These are phyloP conservation scores for Penicillium sp. DNA, from an alignment of 2,329 filamentous ascomycete genomes.

Conservation along the genomic window DNA sequence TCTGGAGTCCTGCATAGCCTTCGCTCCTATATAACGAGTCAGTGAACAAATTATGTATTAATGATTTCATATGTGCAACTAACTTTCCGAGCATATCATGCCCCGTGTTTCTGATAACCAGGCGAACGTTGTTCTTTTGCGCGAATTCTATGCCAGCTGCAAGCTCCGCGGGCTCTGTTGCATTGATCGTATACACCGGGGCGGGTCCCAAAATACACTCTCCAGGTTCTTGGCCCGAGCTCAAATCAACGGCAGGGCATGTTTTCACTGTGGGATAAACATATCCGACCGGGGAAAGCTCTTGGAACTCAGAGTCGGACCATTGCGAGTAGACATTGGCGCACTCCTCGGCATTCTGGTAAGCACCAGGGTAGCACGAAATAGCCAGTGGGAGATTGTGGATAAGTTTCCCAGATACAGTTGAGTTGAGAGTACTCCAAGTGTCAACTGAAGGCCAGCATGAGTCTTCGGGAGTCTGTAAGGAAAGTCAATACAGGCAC, in stretches of 20 bases:
- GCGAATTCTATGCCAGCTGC: constrained; percentile 13
- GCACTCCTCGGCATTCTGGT: not conserved
- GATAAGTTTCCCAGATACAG: not conserved
- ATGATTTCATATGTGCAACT: not conserved
- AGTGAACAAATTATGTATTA: not conserved
- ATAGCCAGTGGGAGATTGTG: not conserved
- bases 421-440: not conserved
- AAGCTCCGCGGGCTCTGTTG: constrained; percentile 30
- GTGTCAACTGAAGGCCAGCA: not conserved
- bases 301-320: not conserved
- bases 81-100: constrained; percentile 17
- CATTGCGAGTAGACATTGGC: not conserved
- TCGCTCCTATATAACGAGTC: constrained; percentile 21
- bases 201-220: constrained; percentile 29
- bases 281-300: not conserved
- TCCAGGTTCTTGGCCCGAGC: not conserved
- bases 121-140: constrained; percentile 1
- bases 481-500: not conserved
- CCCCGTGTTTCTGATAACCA: constrained; percentile 8
- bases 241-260: not conserved
- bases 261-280: not conserved
- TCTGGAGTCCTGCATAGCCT: constrained; percentile 30
- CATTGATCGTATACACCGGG: constrained; percentile 13
- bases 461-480: not conserved
- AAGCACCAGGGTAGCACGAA: not conserved